These are phyloP conservation scores for Maudiozyma serrabonitensis DNA, from an alignment of 805 yeast species.

Conservation along the genomic window DNA sequence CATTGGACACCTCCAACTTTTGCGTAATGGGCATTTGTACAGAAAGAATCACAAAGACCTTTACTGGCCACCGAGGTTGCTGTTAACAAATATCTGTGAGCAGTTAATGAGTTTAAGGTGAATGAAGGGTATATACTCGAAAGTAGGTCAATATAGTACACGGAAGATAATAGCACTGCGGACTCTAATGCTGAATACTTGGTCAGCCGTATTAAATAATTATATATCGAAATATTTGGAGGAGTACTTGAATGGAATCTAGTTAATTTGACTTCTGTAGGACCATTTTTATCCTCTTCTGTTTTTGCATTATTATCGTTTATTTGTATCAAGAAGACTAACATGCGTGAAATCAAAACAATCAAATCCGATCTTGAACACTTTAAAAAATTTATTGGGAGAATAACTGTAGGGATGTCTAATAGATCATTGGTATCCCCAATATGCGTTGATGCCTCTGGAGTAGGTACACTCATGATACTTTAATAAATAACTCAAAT, in stretches of 20 bases:
- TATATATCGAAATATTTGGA: slow-evolving; percentile 73
- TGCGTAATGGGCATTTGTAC: slow-evolving; percentile 89
- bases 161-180: slow-evolving; percentile 67
- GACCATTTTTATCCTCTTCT: slow-evolving; percentile 12
- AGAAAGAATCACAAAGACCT: slow-evolving; percentile 86
- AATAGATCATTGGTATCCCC: not conserved
- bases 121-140: slow-evolving; percentile 70
- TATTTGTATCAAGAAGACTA: slow-evolving; percentile 59
- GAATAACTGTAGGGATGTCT: slow-evolving; percentile 14
- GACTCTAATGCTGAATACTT: slow-evolving; percentile 81
- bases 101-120: slow-evolving; percentile 82
- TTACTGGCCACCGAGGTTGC: slow-evolving; percentile 88
- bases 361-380: slow-evolving; percentile 67
- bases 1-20: slow-evolving; percentile 90
- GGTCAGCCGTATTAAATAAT: slow-evolving; percentile 65
- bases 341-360: slow-evolving; percentile 66
- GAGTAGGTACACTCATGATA: not conserved
- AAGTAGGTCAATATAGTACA: slow-evolving; percentile 84
- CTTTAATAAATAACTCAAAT: not conserved
- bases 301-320: slow-evolving; percentile 45
- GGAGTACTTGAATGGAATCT: slow-evolving; percentile 91
- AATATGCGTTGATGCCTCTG: not conserved
- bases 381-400: slow-evolving; percentile 40
- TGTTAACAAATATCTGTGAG: slow-evolving; percentile 81
- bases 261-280: slow-evolving; percentile 36